These are phyloP conservation scores for Colletotrichum echinochloae DNA, from an alignment of 2,329 filamentous ascomycete species.

Conservation along the genomic window DNA sequence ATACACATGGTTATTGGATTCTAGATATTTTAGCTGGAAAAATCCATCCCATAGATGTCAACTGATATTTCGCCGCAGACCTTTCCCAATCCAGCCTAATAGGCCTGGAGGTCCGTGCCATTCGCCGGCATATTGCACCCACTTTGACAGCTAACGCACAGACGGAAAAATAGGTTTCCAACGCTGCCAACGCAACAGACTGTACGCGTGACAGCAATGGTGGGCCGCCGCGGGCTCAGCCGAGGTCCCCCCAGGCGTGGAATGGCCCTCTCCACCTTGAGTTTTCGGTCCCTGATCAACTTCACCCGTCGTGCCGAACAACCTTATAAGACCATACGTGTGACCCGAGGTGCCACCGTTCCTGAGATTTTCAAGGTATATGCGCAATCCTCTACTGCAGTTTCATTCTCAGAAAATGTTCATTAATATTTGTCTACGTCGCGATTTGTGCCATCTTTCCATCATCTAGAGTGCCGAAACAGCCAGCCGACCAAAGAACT, in stretches of 20 bases:
- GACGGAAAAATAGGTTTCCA: no score
- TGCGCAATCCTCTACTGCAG: not conserved
- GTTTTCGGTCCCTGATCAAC: conserved; percentile 1
- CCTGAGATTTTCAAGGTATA: not conserved
- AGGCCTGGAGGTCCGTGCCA: no score
- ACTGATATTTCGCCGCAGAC: no score
- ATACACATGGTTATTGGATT: no score
- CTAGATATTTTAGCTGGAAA: no score
- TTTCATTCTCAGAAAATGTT: conserved; percentile 46
- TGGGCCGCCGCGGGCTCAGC: conserved; percentile 15
- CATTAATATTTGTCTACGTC: conserved; percentile 55
- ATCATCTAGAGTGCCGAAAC: conserved; percentile 37
- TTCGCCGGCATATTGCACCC: no score
- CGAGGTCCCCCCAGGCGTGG: conserved; percentile 26
- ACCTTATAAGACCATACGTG: no score
- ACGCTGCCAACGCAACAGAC: no score
- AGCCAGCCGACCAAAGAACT: conserved; percentile 35
- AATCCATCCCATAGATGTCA: no score
- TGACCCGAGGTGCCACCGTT: not conserved
- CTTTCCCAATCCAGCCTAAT: no score
- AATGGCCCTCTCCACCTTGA: not conserved
- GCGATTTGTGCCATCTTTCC: conserved; percentile 42
- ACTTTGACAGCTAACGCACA: no score
- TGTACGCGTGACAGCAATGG: conserved; percentile 28
- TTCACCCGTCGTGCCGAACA: not conserved